Evolutionary conservation across 257 asterid genomes (phyloP).

Genomic region (Nicotiana tabacum): DNA sequence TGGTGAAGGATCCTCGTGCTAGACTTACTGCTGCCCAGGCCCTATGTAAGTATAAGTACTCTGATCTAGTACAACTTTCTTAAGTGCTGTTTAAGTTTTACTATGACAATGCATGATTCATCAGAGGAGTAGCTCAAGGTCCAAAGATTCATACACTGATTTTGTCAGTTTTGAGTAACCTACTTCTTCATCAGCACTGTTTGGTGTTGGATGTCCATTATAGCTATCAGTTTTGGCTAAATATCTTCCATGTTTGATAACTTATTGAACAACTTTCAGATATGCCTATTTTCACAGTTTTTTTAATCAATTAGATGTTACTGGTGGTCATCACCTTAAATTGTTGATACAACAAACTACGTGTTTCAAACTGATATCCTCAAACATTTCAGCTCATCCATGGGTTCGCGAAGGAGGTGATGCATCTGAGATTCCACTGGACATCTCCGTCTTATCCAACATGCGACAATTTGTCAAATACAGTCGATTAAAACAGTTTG

Average conservation of each 20-base stretch:
- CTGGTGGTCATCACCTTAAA: background rate
- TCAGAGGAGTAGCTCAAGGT: background rate
- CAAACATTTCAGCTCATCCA: slow-evolving; percentile 67
- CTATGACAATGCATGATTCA: background rate
- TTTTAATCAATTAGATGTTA: background rate
- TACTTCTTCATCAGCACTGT: background rate
- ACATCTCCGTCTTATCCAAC: slow-evolving; percentile 81
- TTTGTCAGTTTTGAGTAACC: background rate
- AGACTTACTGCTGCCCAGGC: slow-evolving; percentile 93
- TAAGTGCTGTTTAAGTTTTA: background rate
- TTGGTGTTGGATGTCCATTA: background rate
- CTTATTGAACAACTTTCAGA: background rate
- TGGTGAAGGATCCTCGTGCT: slow-evolving; percentile 76
- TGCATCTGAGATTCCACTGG: slow-evolving; percentile 97
- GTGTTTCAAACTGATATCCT: slow-evolving; percentile 2
- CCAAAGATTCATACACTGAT: slow-evolving; percentile 1
- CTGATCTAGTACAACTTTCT: slow-evolving; percentile 7
- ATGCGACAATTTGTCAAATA: slow-evolving; percentile 94
- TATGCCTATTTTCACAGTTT: background rate
- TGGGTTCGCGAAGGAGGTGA: slow-evolving; percentile 99
- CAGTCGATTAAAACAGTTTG: slow-evolving; percentile 90
- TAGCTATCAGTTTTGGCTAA: background rate
- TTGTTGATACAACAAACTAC: background rate
- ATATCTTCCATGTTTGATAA: background rate
- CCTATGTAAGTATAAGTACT: slow-evolving; percentile 43